These are phyloP conservation scores for Litsea cubeba DNA, from an alignment of 164 flowering plant species.

Conservation along the genomic window DNA sequence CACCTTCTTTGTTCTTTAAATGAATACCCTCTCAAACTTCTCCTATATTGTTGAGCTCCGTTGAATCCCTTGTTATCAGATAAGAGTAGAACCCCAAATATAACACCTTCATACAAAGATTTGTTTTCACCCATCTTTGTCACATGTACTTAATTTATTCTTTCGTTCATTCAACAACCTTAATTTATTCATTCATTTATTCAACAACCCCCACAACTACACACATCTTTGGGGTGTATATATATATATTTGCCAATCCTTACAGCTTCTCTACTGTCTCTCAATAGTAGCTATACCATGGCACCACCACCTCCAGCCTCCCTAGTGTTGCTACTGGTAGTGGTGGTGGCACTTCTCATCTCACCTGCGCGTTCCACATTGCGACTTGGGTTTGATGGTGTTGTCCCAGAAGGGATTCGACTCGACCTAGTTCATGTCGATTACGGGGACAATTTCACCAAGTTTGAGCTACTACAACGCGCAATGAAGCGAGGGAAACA, in stretches of 20 bases:
- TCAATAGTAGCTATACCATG: neutral
- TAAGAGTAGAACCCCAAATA: neutral
- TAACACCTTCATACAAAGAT: neutral
- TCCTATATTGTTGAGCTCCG: neutral
- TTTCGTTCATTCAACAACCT: neutral
- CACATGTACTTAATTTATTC: neutral
- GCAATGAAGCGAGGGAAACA: conserved; percentile 41
- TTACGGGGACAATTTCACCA: conserved; percentile 40
- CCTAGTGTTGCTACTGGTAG: neutral
- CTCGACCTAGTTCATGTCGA: conserved; percentile 50
- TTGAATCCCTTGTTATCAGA: too few species aligned
- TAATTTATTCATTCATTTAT: neutral
- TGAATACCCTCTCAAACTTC: neutral
- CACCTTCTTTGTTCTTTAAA: neutral
- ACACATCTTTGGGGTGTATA: neutral
- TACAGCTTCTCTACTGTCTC: neutral
- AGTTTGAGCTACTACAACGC: conserved; percentile 41
- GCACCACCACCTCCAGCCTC: neutral
- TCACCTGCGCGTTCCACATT: conserved; percentile 21
- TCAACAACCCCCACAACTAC: neutral
- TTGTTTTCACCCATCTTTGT: neutral
- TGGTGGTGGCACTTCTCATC: neutral
- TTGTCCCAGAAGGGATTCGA: conserved; percentile 33
- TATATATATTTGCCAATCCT: neutral
- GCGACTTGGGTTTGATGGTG: conserved; percentile 8